These are phyloP conservation scores for Linderniella brevidens DNA, from an alignment of 257 asterid genomes.

Conservation along the genomic window DNA sequence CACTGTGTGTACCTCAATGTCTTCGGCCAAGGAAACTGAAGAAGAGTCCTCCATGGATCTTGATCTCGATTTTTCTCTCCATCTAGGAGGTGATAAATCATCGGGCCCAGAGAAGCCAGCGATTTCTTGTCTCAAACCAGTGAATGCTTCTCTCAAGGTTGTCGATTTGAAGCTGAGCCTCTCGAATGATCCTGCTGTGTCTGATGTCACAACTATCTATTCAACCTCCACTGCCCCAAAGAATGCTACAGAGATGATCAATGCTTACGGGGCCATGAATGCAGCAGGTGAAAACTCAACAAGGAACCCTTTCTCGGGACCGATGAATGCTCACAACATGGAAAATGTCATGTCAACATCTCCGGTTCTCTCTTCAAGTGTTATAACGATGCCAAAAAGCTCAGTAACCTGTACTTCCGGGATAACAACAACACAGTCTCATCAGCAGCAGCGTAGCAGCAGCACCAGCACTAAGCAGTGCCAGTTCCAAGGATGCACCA, in stretches of 20 bases:
- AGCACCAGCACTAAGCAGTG: slow-evolving; percentile 53
- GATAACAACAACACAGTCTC: slow-evolving; percentile 31
- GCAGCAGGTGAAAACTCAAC: too few species aligned
- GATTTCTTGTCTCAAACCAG: slow-evolving; percentile 19
- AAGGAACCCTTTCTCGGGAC: slow-evolving; percentile 10
- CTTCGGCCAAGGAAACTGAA: slow-evolving; percentile 79
- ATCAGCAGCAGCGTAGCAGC: slow-evolving; percentile 38
- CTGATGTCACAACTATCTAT: slow-evolving; percentile 45
- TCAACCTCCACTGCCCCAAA: slow-evolving; percentile 22
- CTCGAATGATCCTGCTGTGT: slow-evolving; percentile 45
- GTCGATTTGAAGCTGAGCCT: slow-evolving; percentile 77
- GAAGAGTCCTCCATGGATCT: slow-evolving; percentile 78
- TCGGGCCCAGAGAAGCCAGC: slow-evolving; percentile 26
- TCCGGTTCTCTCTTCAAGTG: slow-evolving; percentile 37
- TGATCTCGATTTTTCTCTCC: slow-evolving; percentile 76
- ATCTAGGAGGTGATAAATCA: slow-evolving; percentile 59
- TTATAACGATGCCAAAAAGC: slow-evolving; percentile 53
- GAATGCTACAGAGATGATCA: slow-evolving; percentile 14
- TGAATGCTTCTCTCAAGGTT: slow-evolving; percentile 27
- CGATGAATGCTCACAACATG: background rate
- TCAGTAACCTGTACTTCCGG: slow-evolving; percentile 97
- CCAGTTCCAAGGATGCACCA: slow-evolving; percentile 67
- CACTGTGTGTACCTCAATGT: slow-evolving; percentile 66
- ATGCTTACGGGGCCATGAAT: slow-evolving; percentile 16
- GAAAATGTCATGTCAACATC: slow-evolving; percentile 24